These are phyloP conservation scores for Mycena galopus DNA, from an alignment of 768 basidiomycete species.

Conservation along the genomic window DNA sequence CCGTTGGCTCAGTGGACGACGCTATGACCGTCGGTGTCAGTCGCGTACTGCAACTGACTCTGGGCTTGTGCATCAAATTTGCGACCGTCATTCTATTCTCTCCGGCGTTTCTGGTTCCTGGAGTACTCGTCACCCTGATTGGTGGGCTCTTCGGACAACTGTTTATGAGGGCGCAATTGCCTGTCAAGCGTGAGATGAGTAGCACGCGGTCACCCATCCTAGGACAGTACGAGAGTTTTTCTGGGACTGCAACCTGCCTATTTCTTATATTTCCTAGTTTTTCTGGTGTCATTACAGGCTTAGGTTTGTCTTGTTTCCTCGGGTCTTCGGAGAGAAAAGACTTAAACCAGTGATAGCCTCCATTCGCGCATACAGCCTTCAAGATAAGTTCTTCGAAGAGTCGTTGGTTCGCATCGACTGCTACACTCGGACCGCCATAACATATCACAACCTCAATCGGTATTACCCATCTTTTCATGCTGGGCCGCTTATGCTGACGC, in stretches of 20 bases:
- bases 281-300: neutral
- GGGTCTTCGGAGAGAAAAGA: neutral
- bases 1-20: too few relatives aligned
- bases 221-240: constrained; percentile 49
- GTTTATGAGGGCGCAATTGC: constrained; percentile 61
- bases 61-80: constrained; percentile 57
- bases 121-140: constrained; percentile 53
- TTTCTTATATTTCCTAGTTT: neutral
- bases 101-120: constrained; percentile 61
- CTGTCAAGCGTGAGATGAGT: constrained; percentile 63
- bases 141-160: constrained; percentile 59
- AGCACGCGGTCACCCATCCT: constrained; percentile 52
- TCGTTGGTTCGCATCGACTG: neutral
- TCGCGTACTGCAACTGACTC: neutral
- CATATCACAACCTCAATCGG: neutral
- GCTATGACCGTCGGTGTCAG: constrained; percentile 9
- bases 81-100: constrained; percentile 58
- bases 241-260: neutral
- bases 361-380: neutral
- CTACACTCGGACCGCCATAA: neutral
- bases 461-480: neutral
- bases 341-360: neutral
- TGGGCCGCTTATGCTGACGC: neutral
- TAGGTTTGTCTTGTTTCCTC: neutral
- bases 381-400: neutral